phyloP scores from a whole-genome alignment of 2,329 filamentous ascomycete species.

The Meredithiella fracta region DNA sequence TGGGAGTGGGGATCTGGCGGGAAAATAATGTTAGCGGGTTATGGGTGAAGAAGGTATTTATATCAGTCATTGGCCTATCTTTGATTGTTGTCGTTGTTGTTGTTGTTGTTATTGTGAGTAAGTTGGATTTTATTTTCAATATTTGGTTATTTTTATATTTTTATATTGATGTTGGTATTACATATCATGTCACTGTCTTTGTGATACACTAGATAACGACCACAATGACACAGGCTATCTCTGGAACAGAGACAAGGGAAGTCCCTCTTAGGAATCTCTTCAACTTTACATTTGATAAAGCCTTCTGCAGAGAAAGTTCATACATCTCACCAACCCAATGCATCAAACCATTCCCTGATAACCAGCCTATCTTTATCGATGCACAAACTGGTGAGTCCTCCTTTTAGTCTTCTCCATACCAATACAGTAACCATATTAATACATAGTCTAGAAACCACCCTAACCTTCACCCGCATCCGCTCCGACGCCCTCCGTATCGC shows the following conservation, averaged over 20 bases:
- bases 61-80: no score
- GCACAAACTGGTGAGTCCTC: constrained; percentile 23
- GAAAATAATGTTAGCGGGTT: no score
- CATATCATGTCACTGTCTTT: no score
- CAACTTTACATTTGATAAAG: constrained; percentile 24
- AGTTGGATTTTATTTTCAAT: no score
- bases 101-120: no score
- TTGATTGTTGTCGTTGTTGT: no score
- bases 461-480: constrained; percentile 22
- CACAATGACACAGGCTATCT: not conserved
- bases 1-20: no score
- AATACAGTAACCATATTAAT: not conserved
- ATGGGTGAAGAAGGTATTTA: no score
- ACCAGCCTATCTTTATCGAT: constrained; percentile 25
- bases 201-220: no score
- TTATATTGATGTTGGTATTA: no score
- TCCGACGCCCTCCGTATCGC: constrained; percentile 24
- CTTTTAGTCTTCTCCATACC: not conserved
- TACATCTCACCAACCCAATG: constrained; percentile 19
- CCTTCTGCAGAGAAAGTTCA: constrained; percentile 21
- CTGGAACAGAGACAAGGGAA: not conserved
- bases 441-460: constrained; percentile 14
- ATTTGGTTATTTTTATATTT: no score
- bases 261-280: constrained; percentile 22
- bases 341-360: constrained; percentile 21